A percentile compares a stretch with the other conserved stretches of the same genome.
These are phyloP conservation scores for Aspergillus sp. DNA, from an alignment of 2,329 filamentous ascomycete genomes.

Conservation along the genomic window DNA sequence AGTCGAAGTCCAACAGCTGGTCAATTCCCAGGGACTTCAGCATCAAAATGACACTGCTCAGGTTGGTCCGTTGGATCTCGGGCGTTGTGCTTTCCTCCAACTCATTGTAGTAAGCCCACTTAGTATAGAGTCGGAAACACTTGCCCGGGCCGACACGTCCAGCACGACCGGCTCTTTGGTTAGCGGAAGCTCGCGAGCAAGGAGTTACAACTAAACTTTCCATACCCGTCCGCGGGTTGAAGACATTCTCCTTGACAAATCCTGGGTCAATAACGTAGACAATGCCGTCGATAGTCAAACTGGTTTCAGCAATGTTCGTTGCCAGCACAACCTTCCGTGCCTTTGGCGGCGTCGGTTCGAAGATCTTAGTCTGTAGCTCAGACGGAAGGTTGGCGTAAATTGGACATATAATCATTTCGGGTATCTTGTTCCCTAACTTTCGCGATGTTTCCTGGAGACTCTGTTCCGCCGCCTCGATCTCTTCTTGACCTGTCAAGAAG, in stretches of 20 bases:
- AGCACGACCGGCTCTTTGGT: conserved; percentile 88
- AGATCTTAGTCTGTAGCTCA: conserved; percentile 89
- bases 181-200: conserved; percentile 86
- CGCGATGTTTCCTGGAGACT: conserved; percentile 81
- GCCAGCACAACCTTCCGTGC: conserved; percentile 89
- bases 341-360: conserved; percentile 83
- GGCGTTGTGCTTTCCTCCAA: conserved; percentile 89
- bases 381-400: conserved; percentile 94
- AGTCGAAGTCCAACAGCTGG: conserved; percentile 90
- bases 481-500: conserved; percentile 93
- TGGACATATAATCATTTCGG: conserved; percentile 85
- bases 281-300: conserved; percentile 92
- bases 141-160: conserved; percentile 90
- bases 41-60: conserved; percentile 79
- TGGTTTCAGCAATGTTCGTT: conserved; percentile 97
- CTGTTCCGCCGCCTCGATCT: conserved; percentile 85
- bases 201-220: conserved; percentile 88
- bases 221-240: conserved; percentile 89
- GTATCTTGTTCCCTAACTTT: conserved; percentile 81
- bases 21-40: conserved; percentile 91
- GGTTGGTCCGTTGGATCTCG: conserved; percentile 87
- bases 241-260: conserved; percentile 93
- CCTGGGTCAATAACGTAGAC: conserved; percentile 95
- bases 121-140: conserved; percentile 90
- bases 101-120: conserved; percentile 92